Conservation (phyloP, 257 asterid genomes). For the Jasminum sambac region DNA sequence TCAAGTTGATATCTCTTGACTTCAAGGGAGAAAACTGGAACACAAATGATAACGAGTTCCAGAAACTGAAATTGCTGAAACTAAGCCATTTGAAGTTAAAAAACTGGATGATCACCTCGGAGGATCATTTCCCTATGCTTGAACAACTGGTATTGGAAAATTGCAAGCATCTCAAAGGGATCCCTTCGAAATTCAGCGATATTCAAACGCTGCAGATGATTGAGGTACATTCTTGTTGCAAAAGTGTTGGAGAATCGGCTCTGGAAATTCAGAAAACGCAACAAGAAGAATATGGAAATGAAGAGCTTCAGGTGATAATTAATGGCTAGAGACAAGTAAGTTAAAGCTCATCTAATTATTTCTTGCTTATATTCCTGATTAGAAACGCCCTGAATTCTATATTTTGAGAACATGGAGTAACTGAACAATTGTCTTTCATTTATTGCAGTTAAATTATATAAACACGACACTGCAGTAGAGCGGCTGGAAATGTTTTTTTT, state of each 20-base stretch:
- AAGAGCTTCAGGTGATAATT: too few relatives aligned
- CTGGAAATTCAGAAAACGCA: not conserved
- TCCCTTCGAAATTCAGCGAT: not conserved
- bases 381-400: too few relatives aligned
- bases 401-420: too few relatives aligned
- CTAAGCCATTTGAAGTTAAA: not conserved
- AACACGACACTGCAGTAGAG: too few relatives aligned
- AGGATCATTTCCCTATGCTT: not conserved
- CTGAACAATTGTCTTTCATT: too few relatives aligned
- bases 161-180: not conserved
- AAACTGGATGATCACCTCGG: not conserved
- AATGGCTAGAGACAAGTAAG: too few relatives aligned
- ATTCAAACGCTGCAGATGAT: conserved; percentile 1
- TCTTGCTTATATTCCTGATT: too few relatives aligned
- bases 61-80: not conserved
- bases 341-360: too few relatives aligned
- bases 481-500: too few relatives aligned
- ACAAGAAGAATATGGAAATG: not conserved
- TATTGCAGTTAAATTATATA: too few relatives aligned
- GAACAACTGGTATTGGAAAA: not conserved
- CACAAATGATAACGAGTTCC: not conserved
- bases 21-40: not conserved
- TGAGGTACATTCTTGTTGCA: not conserved
- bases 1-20: not conserved
- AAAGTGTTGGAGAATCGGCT: not conserved